phyloP scores from a whole-genome alignment of 345 rosid species.

The Hibiscus trionum region DNA sequence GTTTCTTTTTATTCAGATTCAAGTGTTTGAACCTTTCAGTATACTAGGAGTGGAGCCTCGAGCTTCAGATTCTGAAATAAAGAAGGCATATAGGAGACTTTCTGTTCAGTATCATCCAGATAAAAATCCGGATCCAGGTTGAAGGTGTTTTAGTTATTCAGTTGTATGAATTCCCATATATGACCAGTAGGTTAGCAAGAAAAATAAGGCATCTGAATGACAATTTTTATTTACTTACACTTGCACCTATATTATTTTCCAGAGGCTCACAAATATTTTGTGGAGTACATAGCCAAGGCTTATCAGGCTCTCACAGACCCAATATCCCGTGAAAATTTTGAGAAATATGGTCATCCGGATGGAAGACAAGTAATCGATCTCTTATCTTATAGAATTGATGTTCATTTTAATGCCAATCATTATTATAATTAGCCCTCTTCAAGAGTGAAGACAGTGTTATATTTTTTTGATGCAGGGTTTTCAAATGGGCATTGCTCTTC shows the following conservation, averaged over 20 bases:
- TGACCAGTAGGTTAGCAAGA: not conserved
- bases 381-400: slow-evolving; percentile 4
- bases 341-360: slow-evolving; percentile 98
- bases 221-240: slow-evolving; percentile 8
- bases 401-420: not conserved
- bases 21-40: slow-evolving; percentile 80
- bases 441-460: slow-evolving; percentile 10
- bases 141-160: slow-evolving; percentile 24
- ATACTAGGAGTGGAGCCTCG: slow-evolving; percentile 82
- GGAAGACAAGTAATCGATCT: slow-evolving; percentile 70
- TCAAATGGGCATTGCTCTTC: slow-evolving; percentile 99
- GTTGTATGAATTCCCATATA: not conserved
- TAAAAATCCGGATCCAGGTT: slow-evolving; percentile 99
- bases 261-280: slow-evolving; percentile 85
- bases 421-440: not conserved
- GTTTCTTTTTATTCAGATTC: slow-evolving; percentile 40
- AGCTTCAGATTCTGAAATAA: slow-evolving; percentile 78
- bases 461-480: slow-evolving; percentile 57
- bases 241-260: slow-evolving; percentile 14
- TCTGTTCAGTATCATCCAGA: slow-evolving; percentile 97
- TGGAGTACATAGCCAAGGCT: slow-evolving; percentile 91
- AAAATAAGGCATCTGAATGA: slow-evolving; percentile 3
- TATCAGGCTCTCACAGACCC: slow-evolving; percentile 97
- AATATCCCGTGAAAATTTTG: slow-evolving; percentile 87
- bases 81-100: slow-evolving; percentile 86